Conservation (phyloP, 805 yeast species). For the Candida wancherniae region DNA sequence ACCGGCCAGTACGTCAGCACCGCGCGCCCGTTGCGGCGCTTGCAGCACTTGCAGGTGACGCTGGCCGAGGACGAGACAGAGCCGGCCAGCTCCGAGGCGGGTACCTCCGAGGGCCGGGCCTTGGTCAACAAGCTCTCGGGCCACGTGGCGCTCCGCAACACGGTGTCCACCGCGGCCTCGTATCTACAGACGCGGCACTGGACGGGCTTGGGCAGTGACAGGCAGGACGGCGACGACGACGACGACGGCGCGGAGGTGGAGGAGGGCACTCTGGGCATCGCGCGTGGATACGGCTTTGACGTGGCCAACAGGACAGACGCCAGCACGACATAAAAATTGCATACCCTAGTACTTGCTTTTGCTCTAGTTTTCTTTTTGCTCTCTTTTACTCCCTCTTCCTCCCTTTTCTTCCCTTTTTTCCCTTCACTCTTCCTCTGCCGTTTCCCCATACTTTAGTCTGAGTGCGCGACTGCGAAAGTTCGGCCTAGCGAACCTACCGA, state of each 20-base stretch:
- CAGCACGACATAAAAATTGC: too few species aligned
- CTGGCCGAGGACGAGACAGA: conserved; percentile 21
- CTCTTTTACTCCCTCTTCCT: too few species aligned
- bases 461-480: too few species aligned
- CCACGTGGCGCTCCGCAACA: conserved; percentile 61
- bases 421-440: too few species aligned
- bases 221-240: conserved; percentile 25
- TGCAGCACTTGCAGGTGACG: conserved; percentile 61
- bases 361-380: too few species aligned
- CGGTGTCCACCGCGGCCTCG: conserved; percentile 85
- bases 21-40: conserved; percentile 70
- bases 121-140: conserved; percentile 55
- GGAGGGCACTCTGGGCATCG: conserved; percentile 82
- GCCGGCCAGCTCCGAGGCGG: conserved; percentile 4
- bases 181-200: conserved; percentile 69
- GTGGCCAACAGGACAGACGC: conserved; percentile 7
- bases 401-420: too few species aligned
- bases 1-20: conserved; percentile 70
- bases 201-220: conserved; percentile 92
- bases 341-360: too few species aligned
- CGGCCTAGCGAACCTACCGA: too few species aligned
- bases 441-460: too few species aligned
- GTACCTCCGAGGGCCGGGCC: conserved; percentile 25
- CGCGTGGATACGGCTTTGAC: conserved; percentile 68
- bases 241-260: conserved; percentile 76